Evolutionary conservation across 352 stramenopile genomes (phyloP), one percentile per base, ranked within the genome.

Genomic region (Globisporangium cederbergense): DNA sequence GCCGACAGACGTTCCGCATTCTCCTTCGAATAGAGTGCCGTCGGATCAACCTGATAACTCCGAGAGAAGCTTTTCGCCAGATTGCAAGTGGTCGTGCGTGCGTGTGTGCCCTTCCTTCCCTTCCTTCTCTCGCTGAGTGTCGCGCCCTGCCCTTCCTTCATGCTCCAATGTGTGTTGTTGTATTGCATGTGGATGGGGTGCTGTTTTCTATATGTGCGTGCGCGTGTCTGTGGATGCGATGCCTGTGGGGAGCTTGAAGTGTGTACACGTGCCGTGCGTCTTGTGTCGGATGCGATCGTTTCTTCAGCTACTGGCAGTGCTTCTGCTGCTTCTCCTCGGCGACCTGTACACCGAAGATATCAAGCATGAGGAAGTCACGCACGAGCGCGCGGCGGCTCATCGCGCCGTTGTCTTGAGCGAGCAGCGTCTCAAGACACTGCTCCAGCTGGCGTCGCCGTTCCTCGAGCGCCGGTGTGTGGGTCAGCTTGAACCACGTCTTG

Each of bases 401-500:
- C n/a, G 75, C 65, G 5, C 73, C 60, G 22, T 66, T 47, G 18
- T 83, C 70, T 42, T 80, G 54, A 7, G 58, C 52, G 20, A 92
- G 66, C 53, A 94, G 61, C 20, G 60, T 70, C 57, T 87, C 72
- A 45, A 94, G 58, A 20, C 75, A 80, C 13, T 43, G 47, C 53
- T 92, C 81, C 5, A 94, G 72, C 34, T 86, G 74, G 18, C 57
- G 73, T 9, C 83, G 79, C 11, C 85, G 79, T 18, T 91, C 81
- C n/a, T 90, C 83, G 4, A 94, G 66, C 30, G 72, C 77, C 16
- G 72, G 68, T 0, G 67, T 60, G 40, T 91, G 79, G 0, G 83
- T 92, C 53, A 94, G 70, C 5, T 75, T 79, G 60, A 94, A 90
- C 83, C 83, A 94, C 34, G 85, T 92, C 64, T 91, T 94, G 50